These are phyloP conservation scores for Afroboletus lepidellus DNA, from an alignment of 1,284 basidiomycete genomes.

Conservation along the genomic window DNA sequence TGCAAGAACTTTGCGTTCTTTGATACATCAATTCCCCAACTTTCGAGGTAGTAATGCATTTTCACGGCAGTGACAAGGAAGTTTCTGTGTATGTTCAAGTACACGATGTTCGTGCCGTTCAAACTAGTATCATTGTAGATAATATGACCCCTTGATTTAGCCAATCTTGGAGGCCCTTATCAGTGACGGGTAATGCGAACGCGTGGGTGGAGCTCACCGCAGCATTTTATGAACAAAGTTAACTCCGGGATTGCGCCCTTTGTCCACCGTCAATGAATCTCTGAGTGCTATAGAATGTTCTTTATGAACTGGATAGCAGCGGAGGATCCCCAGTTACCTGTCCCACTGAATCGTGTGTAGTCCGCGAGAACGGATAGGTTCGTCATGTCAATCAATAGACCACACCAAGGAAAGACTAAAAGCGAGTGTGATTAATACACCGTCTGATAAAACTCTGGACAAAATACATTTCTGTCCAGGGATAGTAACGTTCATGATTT, in stretches of 20 bases:
- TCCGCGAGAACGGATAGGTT: conserved; percentile 77
- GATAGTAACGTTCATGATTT: conserved; percentile 52
- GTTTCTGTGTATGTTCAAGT: conserved; percentile 85
- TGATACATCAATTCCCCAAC: conserved; percentile 49
- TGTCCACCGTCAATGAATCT: conserved; percentile 65
- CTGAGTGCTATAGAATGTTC: conserved; percentile 46
- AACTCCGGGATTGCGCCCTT: conserved; percentile 54
- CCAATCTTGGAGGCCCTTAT: conserved; percentile 44
- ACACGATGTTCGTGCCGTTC: conserved; percentile 63
- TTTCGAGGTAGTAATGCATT: conserved; percentile 78
- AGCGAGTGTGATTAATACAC: conserved; percentile 1
- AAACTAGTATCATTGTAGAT: conserved; percentile 77
- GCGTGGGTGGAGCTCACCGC: conserved; percentile 43
- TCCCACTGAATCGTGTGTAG: conserved; percentile 62
- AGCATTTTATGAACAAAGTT: conserved; percentile 68
- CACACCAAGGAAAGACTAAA: conserved; percentile 86
- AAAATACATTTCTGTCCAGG: conserved; percentile 47
- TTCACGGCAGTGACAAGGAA: conserved; percentile 88
- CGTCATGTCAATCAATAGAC: conserved; percentile 71
- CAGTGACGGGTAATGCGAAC: background rate
- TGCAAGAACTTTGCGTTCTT: conserved; percentile 51
- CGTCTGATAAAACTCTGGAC: background rate
- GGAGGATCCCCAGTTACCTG: conserved; percentile 43
- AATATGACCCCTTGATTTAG: conserved; percentile 67
- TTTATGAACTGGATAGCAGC: background rate